Evolutionary conservation across 2,329 filamentous ascomycete species (phyloP), one percentile per base, ranked within the genome.

Genomic region (Pezicula radicicola): DNA sequence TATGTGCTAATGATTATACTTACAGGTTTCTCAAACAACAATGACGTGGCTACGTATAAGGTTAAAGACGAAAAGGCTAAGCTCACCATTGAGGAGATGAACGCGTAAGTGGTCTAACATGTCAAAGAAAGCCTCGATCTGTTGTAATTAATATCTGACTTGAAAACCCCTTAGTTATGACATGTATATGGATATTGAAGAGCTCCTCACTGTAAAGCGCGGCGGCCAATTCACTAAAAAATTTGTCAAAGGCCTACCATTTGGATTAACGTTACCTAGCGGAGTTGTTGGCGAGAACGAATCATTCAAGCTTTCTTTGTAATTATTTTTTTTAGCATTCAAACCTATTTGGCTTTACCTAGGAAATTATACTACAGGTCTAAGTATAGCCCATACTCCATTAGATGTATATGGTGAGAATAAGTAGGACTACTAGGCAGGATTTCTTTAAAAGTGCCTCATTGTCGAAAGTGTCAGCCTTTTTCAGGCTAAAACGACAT

Each of bases 41-140:
- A 75, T 28, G 60, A 76, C 40, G 76, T 68, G 10, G 64, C 74
- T 0, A 77, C 74, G 0, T 87, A 87, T 68, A 81, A 80, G 60
- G 84, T 87, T 0, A 76, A 81, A 54, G 77, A 85, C 43, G 75
- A 82, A 57, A 77, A 72, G 55, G 74, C 79, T 39, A 83, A 84
- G 53, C 61, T 88, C 25, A 87, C 84, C 0, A 85, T 87, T 46
- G 82, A 85, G 56, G 84, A 87, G 64, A 86, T 88, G 82, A 87
- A 87, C 51, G 72, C 73, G 72, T 81, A 70, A 71, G 77, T 73
- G 46, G 27, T 46, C 41, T n/a, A 7, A 10, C 9, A 15, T 15
- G 10, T 10, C n/a, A 18, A 12, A 6, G 9, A 13, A n/a, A 45
- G 19, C 27, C 9, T 27, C 10, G 2, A 4, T 35, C 12, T 13